Percentiles rank a stretch among this genome's conserved stretches.
phyloP scores from a whole-genome alignment of 345 rosid genomes.

The Ricinus communis region DNA sequence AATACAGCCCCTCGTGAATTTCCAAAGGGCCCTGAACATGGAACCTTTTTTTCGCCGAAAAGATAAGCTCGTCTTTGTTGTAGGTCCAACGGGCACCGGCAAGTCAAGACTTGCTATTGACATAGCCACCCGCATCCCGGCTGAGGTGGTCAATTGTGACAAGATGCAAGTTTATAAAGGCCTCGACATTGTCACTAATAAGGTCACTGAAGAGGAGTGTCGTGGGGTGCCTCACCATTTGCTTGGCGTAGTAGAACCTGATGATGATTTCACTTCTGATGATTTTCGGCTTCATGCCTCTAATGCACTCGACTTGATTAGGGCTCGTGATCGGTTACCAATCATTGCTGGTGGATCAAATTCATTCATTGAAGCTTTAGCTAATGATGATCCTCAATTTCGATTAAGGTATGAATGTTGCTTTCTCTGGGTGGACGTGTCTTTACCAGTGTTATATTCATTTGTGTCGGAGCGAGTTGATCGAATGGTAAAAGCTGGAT shows the following conservation, averaged over 20 bases:
- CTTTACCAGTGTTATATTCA: constrained; percentile 50
- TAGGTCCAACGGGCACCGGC: constrained; percentile 93
- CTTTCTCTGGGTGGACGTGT: constrained; percentile 83
- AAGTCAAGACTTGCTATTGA: constrained; percentile 86
- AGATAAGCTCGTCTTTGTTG: constrained; percentile 73
- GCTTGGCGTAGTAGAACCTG: constrained; percentile 56
- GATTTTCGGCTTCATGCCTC: constrained; percentile 56
- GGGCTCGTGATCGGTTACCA: constrained; percentile 47
- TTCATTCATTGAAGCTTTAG: constrained; percentile 71
- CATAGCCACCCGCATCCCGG: constrained; percentile 64
- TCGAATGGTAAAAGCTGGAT: constrained; percentile 66
- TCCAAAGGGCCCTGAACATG: constrained; percentile 39
- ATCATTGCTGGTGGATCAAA: constrained; percentile 91
- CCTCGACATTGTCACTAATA: constrained; percentile 66
- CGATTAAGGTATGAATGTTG: constrained; percentile 65
- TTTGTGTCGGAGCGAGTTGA: constrained; percentile 75
- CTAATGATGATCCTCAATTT: constrained; percentile 52
- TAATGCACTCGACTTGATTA: constrained; percentile 41
- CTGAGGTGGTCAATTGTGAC: constrained; percentile 79
- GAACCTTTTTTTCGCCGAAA: constrained; percentile 53
- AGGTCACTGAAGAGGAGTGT: constrained; percentile 73
- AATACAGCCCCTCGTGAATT: constrained; percentile 48
- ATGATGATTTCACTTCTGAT: constrained; percentile 47
- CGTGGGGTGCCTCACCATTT: constrained; percentile 78
- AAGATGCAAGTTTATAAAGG: constrained; percentile 87